Conservation (phyloP, 1,139 yeast genomes). For the Eremothecium cymbalariae region DNA sequence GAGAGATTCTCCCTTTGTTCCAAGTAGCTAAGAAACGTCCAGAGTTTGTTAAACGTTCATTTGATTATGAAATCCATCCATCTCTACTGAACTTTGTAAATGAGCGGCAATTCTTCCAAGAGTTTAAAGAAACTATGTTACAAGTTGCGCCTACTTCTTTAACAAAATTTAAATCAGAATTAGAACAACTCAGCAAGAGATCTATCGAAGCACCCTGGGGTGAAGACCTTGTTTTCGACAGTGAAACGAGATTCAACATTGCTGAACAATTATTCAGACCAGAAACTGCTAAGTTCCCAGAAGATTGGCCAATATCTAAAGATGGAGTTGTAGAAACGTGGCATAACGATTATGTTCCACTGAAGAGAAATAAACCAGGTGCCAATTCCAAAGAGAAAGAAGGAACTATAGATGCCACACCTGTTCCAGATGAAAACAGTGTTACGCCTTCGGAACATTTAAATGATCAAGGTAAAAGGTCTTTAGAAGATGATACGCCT, state of each 20-base stretch:
- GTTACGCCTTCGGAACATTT: slow-evolving; percentile 19
- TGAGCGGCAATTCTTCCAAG: slow-evolving; percentile 39
- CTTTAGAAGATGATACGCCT: slow-evolving; percentile 17
- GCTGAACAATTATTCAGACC: slow-evolving; percentile 76
- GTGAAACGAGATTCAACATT: slow-evolving; percentile 53
- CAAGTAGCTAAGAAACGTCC: slow-evolving; percentile 28
- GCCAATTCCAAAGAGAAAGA: slow-evolving; percentile 29
- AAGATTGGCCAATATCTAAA: slow-evolving; percentile 28
- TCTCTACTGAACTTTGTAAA: slow-evolving; percentile 26
- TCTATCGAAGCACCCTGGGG: slow-evolving; percentile 80
- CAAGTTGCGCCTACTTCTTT: slow-evolving; percentile 34
- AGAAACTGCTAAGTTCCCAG: slow-evolving; percentile 34
- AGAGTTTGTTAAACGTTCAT: slow-evolving; percentile 24
- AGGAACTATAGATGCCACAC: slow-evolving; percentile 24
- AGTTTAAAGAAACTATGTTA: slow-evolving; percentile 54
- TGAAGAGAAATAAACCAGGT: slow-evolving; percentile 44
- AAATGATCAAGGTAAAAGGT: slow-evolving; percentile 30
- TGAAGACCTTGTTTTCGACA: slow-evolving; percentile 41
- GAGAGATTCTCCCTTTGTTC: slow-evolving; percentile 29
- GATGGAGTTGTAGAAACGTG: slow-evolving; percentile 31
- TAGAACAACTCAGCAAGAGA: slow-evolving; percentile 33
- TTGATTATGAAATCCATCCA: slow-evolving; percentile 30
- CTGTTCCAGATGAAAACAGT: slow-evolving; percentile 22
- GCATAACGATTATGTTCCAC: slow-evolving; percentile 59
- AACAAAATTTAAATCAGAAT: slow-evolving; percentile 19